Conservation (phyloP, 768 basidiomycete species). For the Amanita fuliginea region DNA sequence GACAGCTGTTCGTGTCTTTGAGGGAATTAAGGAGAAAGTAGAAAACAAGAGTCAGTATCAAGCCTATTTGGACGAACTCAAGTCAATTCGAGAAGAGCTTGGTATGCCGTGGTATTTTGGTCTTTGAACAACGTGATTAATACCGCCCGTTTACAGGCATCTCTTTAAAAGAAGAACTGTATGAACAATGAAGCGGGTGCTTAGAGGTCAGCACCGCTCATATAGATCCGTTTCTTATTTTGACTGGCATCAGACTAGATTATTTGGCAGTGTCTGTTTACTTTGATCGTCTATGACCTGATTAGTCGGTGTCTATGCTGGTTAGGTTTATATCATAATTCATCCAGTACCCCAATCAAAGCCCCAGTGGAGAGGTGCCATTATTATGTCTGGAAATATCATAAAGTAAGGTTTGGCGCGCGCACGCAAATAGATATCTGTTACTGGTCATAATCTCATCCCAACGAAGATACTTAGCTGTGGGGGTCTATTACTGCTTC, state of each 20-base stretch:
- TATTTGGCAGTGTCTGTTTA: neutral
- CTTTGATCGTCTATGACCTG: too few relatives aligned
- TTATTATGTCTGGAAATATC: too few relatives aligned
- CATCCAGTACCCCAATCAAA: too few relatives aligned
- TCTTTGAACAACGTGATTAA: neutral
- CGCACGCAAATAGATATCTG: too few relatives aligned
- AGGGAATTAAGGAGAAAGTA: slow-evolving; percentile 94
- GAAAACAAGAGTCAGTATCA: slow-evolving; percentile 95
- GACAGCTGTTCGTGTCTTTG: slow-evolving; percentile 92
- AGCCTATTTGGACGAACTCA: slow-evolving; percentile 87
- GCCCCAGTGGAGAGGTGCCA: too few relatives aligned
- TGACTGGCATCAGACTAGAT: neutral
- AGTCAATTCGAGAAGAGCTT: slow-evolving; percentile 80
- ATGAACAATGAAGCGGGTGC: slow-evolving; percentile 17
- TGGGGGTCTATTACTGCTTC: too few relatives aligned
- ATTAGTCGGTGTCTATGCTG: too few relatives aligned
- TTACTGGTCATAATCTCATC: too few relatives aligned
- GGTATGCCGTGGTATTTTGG: slow-evolving; percentile 35
- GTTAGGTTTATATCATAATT: too few relatives aligned
- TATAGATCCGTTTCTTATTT: neutral
- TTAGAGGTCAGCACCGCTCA: neutral
- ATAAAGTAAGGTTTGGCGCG: too few relatives aligned
- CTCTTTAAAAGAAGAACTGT: slow-evolving; percentile 33
- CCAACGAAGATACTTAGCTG: too few relatives aligned
- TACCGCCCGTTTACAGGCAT: slow-evolving; percentile 19